Conservation (phyloP, 2,329 filamentous ascomycete species). For the Hysterium pulicare region DNA sequence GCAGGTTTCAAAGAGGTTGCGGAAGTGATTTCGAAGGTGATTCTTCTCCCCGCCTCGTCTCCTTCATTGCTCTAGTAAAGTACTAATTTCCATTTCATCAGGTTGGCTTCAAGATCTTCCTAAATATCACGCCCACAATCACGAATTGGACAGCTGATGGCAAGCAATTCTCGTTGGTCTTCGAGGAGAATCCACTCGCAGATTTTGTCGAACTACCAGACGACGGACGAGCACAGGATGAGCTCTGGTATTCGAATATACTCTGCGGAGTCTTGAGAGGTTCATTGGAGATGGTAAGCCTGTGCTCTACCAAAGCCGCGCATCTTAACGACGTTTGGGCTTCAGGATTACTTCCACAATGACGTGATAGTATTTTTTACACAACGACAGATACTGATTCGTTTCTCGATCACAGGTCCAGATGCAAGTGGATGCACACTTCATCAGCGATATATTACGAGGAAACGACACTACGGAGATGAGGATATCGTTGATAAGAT, state of each 20-base stretch:
- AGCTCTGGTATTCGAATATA: slow-evolving; percentile 98
- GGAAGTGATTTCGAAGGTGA: slow-evolving; percentile 89
- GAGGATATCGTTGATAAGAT: slow-evolving; percentile 84
- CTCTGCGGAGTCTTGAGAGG: slow-evolving; percentile 89
- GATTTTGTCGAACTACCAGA: slow-evolving; percentile 98
- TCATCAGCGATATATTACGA: slow-evolving; percentile 86
- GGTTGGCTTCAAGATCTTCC: slow-evolving; percentile 98
- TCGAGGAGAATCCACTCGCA: slow-evolving; percentile 94
- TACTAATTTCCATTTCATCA: slow-evolving; percentile 36
- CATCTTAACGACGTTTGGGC: not conserved
- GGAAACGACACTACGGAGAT: slow-evolving; percentile 98
- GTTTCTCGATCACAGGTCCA: slow-evolving; percentile 58
- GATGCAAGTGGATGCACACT: slow-evolving; percentile 97
- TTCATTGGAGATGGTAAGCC: slow-evolving; percentile 83
- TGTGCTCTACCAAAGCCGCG: not conserved
- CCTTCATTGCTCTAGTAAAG: not conserved
- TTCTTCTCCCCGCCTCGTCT: not conserved
- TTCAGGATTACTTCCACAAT: not conserved
- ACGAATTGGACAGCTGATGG: slow-evolving; percentile 95
- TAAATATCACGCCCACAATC: slow-evolving; percentile 90
- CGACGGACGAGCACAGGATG: slow-evolving; percentile 90
- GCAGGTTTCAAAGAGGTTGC: slow-evolving; percentile 93
- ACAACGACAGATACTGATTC: not conserved
- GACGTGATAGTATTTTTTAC: slow-evolving; percentile 3
- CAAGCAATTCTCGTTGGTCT: slow-evolving; percentile 93